A percentile compares a stretch with the other conserved stretches of the same genome.
Conservation (phyloP, 768 basidiomycete species). For the Botryobasidium botryosum region DNA sequence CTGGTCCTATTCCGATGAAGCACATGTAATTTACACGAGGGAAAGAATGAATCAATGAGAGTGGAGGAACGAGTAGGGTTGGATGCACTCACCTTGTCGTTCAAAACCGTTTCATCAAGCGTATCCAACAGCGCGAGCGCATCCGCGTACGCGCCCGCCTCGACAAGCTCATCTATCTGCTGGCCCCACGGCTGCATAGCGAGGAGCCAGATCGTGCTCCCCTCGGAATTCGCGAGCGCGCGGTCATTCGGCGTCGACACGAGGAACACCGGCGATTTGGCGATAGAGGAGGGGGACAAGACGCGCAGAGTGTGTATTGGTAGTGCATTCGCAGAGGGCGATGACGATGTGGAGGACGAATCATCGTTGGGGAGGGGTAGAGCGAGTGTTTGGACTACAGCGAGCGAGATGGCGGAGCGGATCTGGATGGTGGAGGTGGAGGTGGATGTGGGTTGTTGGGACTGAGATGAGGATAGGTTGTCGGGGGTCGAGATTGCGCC, state of each 20-base stretch:
- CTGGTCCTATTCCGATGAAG: constrained; percentile 27
- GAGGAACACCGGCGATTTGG: constrained; percentile 40
- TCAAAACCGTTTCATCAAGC: constrained; percentile 38
- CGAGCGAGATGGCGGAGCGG: constrained; percentile 18
- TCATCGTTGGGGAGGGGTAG: constrained; percentile 15
- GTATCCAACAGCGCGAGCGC: constrained; percentile 64
- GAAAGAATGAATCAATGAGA: too few species aligned
- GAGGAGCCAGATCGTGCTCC: constrained; percentile 65
- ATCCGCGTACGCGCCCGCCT: constrained; percentile 49
- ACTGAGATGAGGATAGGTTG: background rate
- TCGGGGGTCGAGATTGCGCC: constrained; percentile 32
- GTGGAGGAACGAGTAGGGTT: too few species aligned
- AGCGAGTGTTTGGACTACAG: background rate
- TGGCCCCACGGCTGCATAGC: constrained; percentile 55
- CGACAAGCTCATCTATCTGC: constrained; percentile 73
- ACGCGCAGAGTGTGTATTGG: constrained; percentile 32
- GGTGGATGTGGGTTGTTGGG: background rate
- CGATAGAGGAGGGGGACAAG: constrained; percentile 36
- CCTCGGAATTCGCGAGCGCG: constrained; percentile 42
- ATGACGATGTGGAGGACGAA: constrained; percentile 17
- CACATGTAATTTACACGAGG: background rate
- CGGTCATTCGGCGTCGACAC: constrained; percentile 64
- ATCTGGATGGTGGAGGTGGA: constrained; percentile 39
- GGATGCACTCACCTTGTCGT: constrained; percentile 41
- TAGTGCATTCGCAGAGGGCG: constrained; percentile 1